Conservation (phyloP, 2,329 filamentous ascomycete species). For the Diaporthe sp. region DNA sequence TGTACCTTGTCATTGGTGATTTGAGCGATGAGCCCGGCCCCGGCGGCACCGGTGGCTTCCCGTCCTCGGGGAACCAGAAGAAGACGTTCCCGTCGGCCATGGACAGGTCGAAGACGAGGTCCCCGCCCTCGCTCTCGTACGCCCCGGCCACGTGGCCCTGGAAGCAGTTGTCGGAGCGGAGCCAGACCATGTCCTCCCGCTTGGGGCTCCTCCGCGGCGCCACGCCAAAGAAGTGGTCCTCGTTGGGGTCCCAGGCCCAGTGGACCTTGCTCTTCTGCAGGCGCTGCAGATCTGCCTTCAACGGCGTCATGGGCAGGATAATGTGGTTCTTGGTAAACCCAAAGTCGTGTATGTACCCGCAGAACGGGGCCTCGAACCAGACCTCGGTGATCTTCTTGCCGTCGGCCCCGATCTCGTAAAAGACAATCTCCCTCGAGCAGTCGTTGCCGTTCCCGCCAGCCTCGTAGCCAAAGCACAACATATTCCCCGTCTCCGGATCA, state of each 20-base stretch:
- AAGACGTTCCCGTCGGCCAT: slow-evolving; percentile 57
- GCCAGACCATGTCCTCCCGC: slow-evolving; percentile 57
- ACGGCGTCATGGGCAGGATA: slow-evolving; percentile 55
- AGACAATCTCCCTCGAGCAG: slow-evolving; percentile 57
- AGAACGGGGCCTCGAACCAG: slow-evolving; percentile 51
- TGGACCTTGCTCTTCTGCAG: slow-evolving; percentile 57
- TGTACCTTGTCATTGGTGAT: slow-evolving; percentile 48
- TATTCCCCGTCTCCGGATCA: slow-evolving; percentile 64
- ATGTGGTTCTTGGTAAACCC: slow-evolving; percentile 58
- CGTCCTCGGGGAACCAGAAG: slow-evolving; percentile 57
- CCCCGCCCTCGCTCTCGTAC: slow-evolving; percentile 50
- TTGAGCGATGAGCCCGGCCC: slow-evolving; percentile 46
- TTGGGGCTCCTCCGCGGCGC: slow-evolving; percentile 43
- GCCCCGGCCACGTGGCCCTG: slow-evolving; percentile 56
- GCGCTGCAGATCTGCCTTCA: slow-evolving; percentile 52
- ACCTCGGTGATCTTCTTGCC: slow-evolving; percentile 32
- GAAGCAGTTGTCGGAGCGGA: slow-evolving; percentile 53
- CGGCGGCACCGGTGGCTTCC: slow-evolving; percentile 51
- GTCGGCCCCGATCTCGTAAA: slow-evolving; percentile 9
- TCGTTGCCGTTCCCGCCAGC: slow-evolving; percentile 59
- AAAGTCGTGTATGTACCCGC: slow-evolving; percentile 59
- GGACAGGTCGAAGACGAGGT: slow-evolving; percentile 53
- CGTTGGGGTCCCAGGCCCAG: slow-evolving; percentile 54
- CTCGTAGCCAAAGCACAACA: slow-evolving; percentile 66
- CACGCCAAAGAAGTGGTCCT: slow-evolving; percentile 46